These are phyloP conservation scores for Auriculariales sp. DNA, from an alignment of 768 basidiomycete species.

Conservation along the genomic window DNA sequence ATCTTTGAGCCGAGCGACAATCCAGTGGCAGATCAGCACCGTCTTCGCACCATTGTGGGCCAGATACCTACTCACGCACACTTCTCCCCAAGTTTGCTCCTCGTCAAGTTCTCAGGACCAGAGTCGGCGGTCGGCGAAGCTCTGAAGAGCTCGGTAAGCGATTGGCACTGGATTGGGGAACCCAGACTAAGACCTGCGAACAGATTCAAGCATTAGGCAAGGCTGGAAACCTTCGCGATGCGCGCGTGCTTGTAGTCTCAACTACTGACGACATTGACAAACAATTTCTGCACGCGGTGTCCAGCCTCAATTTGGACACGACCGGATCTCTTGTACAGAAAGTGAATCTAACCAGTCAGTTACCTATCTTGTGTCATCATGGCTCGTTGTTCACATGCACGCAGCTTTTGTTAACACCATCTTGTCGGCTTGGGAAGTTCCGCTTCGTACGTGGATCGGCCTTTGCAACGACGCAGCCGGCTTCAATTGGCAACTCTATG, in stretches of 20 bases:
- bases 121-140: conserved; percentile 28
- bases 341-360: conserved; percentile 32
- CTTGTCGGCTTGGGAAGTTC: neutral
- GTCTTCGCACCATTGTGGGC: conserved; percentile 49
- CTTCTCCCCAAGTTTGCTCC: conserved; percentile 46
- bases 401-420: conserved; percentile 5
- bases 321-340: conserved; percentile 40
- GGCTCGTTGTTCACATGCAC: neutral
- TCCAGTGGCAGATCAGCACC: conserved; percentile 58
- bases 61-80: conserved; percentile 37
- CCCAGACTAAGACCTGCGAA: conserved; percentile 1
- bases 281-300: conserved; percentile 32
- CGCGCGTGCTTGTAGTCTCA: conserved; percentile 30
- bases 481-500: conserved; percentile 40
- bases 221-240: conserved; percentile 27
- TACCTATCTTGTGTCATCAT: neutral
- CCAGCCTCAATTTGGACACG: conserved; percentile 32
- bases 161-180: neutral
- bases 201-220: conserved; percentile 37
- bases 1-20: conserved; percentile 58
- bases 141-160: conserved; percentile 43
- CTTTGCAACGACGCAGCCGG: neutral
- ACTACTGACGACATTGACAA: conserved; percentile 40
- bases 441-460: neutral
- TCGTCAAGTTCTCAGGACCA: conserved; percentile 44